Evolutionary conservation across 805 yeast species (phyloP), one percentile per base, ranked within the genome.

Genomic region (Lipomyces starkeyi): DNA sequence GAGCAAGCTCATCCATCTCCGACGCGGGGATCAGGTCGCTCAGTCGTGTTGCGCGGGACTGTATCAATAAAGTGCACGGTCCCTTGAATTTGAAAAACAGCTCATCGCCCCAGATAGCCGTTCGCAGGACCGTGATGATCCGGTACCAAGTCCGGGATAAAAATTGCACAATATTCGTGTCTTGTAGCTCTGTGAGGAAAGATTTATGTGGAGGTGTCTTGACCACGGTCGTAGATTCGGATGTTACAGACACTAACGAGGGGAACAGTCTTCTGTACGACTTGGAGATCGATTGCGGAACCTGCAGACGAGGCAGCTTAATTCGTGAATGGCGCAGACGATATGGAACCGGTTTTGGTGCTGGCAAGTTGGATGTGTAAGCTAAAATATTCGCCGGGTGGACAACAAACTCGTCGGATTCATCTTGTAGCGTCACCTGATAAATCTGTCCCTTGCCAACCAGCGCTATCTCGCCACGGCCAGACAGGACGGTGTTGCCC

Each of bases 391-490:
- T 76, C 59, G 73, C 74, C 32, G 84, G 82, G 56, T 78, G 79
- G 13, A 83, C 77, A 47, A 80, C 71, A 40, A 84, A 74, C 55
- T 77, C 75, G 71, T 85, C 88, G 53, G 78, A 78, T 11, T 74
- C 75, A 6, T 72, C 77, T 32, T 63, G 64, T 40, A 85, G 74
- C 4, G 76, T 71, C 3, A 84, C 62, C 32, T 79, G 80, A 58
- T 79, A 79, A 20, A 83, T 68, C 63, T 82, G 81, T 43, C 82
- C 80, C 14, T 79, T 77, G 4, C 83, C 84, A 35, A 79, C 78
- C 53, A 84, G 69, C 14, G 84, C 83, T 3, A 83, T 63, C n/a
- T 71, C 73, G 5, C 87, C 87, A 32, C 83, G 78, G 20, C 87
- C 87, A 5, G 75, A 78, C 61, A 75, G 80, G 68, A 67, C 68